A percentile compares a stretch with the other conserved stretches of the same genome.
Evolutionary conservation across 306 rosid species (phyloP).

Genomic region (Clitoria ternatea): DNA sequence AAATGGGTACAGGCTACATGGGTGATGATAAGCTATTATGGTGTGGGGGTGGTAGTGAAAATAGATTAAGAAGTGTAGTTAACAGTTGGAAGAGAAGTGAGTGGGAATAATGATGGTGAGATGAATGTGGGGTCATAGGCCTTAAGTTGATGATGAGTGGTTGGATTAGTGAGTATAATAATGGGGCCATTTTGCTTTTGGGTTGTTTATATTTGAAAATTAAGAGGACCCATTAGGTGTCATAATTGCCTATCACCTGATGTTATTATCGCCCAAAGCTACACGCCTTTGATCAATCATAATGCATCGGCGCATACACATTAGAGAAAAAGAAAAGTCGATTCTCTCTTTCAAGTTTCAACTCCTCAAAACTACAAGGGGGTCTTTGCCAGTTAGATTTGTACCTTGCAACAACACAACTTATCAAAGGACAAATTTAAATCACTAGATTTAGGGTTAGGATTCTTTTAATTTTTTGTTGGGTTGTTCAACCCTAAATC

Average conservation of each 20-base stretch:
- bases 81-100: constrained; percentile 14
- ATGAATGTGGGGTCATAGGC: constrained; percentile 39
- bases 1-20: constrained; percentile 10
- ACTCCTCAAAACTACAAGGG: neutral
- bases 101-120: constrained; percentile 44
- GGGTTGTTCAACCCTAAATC: too few species aligned
- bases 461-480: too few species aligned
- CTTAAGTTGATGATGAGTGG: too few species aligned
- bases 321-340: constrained; percentile 3
- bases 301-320: neutral
- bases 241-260: constrained; percentile 50
- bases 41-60: too few species aligned
- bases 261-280: constrained; percentile 42
- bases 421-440: neutral
- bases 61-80: constrained; percentile 8
- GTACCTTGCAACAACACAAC: neutral
- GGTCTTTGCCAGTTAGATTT: neutral
- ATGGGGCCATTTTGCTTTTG: constrained; percentile 12
- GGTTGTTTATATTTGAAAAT: neutral
- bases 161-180: too few species aligned
- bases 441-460: too few species aligned
- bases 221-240: constrained; percentile 28
- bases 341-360: constrained; percentile 10
- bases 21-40: constrained; percentile 28
- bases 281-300: constrained; percentile 60